Evolutionary conservation across 2,329 filamentous ascomycete species (phyloP).

Genomic region (Chalaropsis ovoidea): DNA sequence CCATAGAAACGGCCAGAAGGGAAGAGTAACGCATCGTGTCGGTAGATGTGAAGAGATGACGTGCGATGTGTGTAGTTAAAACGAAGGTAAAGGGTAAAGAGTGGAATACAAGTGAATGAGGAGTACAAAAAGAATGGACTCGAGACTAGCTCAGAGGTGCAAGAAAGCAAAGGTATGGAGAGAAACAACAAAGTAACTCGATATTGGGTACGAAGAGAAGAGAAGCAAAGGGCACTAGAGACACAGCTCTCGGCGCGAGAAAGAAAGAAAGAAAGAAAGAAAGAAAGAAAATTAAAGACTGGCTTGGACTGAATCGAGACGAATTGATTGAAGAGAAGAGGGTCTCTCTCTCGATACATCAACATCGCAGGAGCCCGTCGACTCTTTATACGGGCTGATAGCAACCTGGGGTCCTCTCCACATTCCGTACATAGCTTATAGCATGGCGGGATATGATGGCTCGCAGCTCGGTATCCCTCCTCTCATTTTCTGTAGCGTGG

Average conservation of each 20-base stretch:
- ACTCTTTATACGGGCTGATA: neutral
- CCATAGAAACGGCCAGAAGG: neutral
- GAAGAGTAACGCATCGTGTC: constrained; percentile 15
- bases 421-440: neutral
- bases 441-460: neutral
- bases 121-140: constrained; percentile 1
- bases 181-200: neutral
- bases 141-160: constrained; percentile 9
- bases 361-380: neutral
- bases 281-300: neutral
- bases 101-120: neutral
- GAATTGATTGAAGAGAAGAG: neutral
- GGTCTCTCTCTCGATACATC: neutral
- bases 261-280: neutral
- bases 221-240: constrained; percentile 4
- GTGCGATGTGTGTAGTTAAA: neutral
- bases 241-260: neutral
- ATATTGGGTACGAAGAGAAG: neutral
- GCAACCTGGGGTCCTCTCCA: neutral
- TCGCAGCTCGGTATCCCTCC: neutral
- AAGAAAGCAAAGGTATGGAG: neutral
- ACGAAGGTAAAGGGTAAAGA: neutral
- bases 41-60: neutral
- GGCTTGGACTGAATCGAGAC: neutral
- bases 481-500: neutral